phyloP scores from a whole-genome alignment of 345 rosid genomes.

The Dimocarpus longan region DNA sequence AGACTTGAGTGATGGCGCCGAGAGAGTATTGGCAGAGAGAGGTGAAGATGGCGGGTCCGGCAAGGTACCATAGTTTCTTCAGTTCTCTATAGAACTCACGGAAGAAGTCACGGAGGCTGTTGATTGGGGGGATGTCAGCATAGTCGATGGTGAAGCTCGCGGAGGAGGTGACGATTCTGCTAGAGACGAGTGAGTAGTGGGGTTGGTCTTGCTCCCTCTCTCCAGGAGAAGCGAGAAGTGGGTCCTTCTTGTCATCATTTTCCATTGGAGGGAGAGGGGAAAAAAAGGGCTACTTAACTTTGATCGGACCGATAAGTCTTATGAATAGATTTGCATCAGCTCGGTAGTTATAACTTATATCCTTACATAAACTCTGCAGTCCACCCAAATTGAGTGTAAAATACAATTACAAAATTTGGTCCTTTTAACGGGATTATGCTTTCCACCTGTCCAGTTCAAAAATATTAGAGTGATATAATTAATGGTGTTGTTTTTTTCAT shows the following conservation, averaged over 20 bases:
- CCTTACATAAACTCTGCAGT: too few species aligned
- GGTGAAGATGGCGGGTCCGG: conserved; percentile 96
- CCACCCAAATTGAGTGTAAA: too few species aligned
- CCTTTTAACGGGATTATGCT: too few species aligned
- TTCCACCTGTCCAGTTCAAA: too few species aligned
- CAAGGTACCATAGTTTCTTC: conserved; percentile 82
- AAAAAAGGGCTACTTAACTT: not conserved
- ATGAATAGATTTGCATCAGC: not conserved
- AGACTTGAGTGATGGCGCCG: conserved; percentile 81
- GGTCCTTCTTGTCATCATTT: conserved; percentile 25
- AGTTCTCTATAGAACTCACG: conserved; percentile 56
- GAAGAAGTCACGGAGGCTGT: conserved; percentile 42
- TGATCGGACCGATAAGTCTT: not conserved
- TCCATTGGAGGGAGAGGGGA: conserved; percentile 30
- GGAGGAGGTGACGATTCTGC: conserved; percentile 16
- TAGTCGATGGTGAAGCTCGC: conserved; percentile 41
- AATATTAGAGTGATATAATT: too few species aligned
- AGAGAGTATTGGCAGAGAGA: conserved; percentile 83
- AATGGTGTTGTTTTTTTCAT: too few species aligned
- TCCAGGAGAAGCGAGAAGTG: conserved; percentile 35
- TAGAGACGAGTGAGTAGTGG: not conserved
- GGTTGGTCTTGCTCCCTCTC: conserved; percentile 25
- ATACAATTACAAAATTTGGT: too few species aligned
- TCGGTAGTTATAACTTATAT: too few species aligned
- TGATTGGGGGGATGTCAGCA: conserved; percentile 72